A percentile compares a stretch with the other conserved stretches of the same genome.
phyloP scores from a whole-genome alignment of 2,329 filamentous ascomycete species.

The Macroventuria anomochaeta region DNA sequence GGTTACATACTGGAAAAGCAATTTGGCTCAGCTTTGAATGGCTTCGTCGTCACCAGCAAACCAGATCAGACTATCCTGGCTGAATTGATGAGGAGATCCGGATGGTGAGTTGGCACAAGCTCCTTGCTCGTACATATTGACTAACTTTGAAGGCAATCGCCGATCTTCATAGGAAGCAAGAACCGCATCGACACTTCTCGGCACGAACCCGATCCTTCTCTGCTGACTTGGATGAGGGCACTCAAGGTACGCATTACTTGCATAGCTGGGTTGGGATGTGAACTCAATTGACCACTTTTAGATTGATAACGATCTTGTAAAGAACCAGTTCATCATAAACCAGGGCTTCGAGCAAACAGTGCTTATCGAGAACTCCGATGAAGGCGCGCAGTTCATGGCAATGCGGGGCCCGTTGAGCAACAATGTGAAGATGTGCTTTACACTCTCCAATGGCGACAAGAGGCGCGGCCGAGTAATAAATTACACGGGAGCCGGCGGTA shows the following conservation, averaged over 20 bases:
- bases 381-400: conserved; percentile 75
- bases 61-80: conserved; percentile 74
- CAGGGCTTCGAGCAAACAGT: conserved; percentile 83
- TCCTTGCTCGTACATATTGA: background rate
- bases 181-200: conserved; percentile 63
- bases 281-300: conserved; percentile 21
- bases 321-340: conserved; percentile 82
- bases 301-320: conserved; percentile 67
- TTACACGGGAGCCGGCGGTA: conserved; percentile 51
- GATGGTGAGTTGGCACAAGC: conserved; percentile 51
- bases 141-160: conserved; percentile 51
- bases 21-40: conserved; percentile 72
- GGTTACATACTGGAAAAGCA: conserved; percentile 78
- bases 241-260: conserved; percentile 60
- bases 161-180: conserved; percentile 69
- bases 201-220: conserved; percentile 75
- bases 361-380: conserved; percentile 70
- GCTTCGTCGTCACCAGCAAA: conserved; percentile 82
- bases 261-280: background rate
- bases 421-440: conserved; percentile 77
- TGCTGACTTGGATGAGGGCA: conserved; percentile 79
- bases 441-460: conserved; percentile 68
- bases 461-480: conserved; percentile 61
- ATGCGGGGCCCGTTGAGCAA: conserved; percentile 55
- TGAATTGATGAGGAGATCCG: conserved; percentile 66